Conservation (phyloP, 352 stramenopile genomes). For the Blastocystis sp. region DNA sequence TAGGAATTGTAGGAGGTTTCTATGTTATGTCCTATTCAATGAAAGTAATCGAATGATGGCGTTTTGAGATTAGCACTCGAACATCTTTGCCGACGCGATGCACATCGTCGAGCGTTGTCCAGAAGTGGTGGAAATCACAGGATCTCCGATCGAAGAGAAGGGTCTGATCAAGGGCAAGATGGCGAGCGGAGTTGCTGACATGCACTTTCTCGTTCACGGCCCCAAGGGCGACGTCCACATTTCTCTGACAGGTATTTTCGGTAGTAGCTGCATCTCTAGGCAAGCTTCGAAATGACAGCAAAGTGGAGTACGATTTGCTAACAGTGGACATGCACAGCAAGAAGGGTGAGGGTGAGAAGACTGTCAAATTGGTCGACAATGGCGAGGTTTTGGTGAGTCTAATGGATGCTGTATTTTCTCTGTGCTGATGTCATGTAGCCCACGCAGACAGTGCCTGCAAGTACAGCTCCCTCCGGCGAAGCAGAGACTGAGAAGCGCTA, state of each 20-base stretch:
- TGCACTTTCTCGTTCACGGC: constrained; percentile 29
- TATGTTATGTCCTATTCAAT: constrained; percentile 59
- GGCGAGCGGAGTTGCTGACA: constrained; percentile 8
- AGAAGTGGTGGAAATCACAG: neutral
- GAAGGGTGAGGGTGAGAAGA: neutral
- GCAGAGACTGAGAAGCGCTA: neutral
- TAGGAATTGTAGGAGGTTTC: constrained; percentile 26
- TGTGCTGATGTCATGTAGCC: neutral
- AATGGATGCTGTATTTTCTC: neutral
- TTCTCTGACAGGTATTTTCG: neutral
- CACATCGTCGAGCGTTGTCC: neutral
- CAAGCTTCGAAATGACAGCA: constrained; percentile 23
- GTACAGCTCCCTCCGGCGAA: neutral
- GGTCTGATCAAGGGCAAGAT: constrained; percentile 53
- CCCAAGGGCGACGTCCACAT: constrained; percentile 15
- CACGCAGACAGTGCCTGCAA: neutral
- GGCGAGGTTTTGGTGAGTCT: neutral
- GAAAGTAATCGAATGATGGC: neutral
- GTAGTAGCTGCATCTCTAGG: neutral
- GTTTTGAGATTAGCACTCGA: constrained; percentile 8
- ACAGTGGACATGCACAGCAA: neutral
- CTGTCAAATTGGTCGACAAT: neutral
- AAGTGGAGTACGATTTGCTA: constrained; percentile 21
- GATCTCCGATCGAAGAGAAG: neutral
- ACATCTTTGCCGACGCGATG: constrained; percentile 3